Conservation (phyloP, 805 yeast species). For the Cyberlindnera amylophila region DNA sequence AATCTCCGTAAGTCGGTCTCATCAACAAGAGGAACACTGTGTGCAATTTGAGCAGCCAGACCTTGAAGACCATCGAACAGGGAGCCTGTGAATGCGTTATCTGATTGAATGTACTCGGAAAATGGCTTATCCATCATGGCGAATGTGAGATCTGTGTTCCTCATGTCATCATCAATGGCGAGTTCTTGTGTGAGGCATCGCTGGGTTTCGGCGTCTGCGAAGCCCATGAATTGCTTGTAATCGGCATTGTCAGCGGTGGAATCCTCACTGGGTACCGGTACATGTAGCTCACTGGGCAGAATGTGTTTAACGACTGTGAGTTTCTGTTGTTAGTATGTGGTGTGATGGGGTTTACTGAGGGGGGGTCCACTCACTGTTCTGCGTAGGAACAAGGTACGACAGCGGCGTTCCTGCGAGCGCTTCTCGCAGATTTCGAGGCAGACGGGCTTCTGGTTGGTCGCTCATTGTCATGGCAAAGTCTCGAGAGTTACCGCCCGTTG, state of each 20-base stretch:
- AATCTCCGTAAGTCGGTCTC: slow-evolving; percentile 1
- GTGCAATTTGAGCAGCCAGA: slow-evolving; percentile 8
- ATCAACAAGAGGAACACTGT: slow-evolving; percentile 2
- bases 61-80: slow-evolving; percentile 16
- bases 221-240: background rate
- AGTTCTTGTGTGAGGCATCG: slow-evolving; percentile 1
- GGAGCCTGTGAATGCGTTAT: slow-evolving; percentile 1
- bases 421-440: slow-evolving; percentile 24
- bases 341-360: background rate
- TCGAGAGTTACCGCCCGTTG: slow-evolving; percentile 2
- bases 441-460: slow-evolving; percentile 1
- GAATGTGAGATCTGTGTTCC: slow-evolving; percentile 3
- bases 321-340: slow-evolving; percentile 6
- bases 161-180: slow-evolving; percentile 5
- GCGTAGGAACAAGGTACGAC: slow-evolving; percentile 37
- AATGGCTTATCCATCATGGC: background rate
- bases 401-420: slow-evolving; percentile 34
- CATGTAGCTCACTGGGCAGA: background rate
- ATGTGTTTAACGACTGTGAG: slow-evolving; percentile 9
- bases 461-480: background rate
- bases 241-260: background rate
- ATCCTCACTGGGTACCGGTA: too few species aligned
- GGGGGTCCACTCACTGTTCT: slow-evolving; percentile 31
- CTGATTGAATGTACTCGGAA: background rate
- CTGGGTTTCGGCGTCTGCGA: background rate